Evolutionary conservation across 139 green algal genomes (phyloP), one percentile per base, ranked within the genome.

Genomic region (Zygnema cylindricum): DNA sequence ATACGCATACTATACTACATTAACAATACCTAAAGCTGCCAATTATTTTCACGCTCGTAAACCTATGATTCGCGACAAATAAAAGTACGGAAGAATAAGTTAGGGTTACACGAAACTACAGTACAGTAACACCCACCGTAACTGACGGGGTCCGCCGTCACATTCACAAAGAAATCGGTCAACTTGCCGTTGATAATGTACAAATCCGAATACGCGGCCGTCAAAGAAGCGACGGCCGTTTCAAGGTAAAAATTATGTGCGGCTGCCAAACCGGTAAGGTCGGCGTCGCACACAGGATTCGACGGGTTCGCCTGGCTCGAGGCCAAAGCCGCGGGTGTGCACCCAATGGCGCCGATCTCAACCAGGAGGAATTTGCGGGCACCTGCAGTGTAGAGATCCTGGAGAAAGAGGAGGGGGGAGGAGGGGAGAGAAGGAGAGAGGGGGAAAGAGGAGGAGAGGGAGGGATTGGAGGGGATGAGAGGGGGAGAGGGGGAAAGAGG

Each of bases 321-420:
- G 21, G 71, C 71, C 3, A 79, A 11, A 43, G 38, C 71, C 11
- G 36, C 36, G 11, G 71, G 71, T 25, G 21, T 16, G 71, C 71
- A 79, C 7, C 71, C 71, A 11, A 79, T 41, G 71, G 71, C 71
- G 11, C 11, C 11, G 11, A 79, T 16, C 71, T 79, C 71, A 79
- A 79, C 7, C 71, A 79, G 11, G 11, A 79, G 36, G 38, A 79
- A 54, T 16, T 79, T 3, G 3, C 71, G 71, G 7, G 71, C 71
- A 43, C 71, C 71, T 3, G 7, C 11, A 7, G 3, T 79, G 71
- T 79, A 79, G 36, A 79, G 71, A 41, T 41, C 7, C 71, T 79
- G 71, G 3, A 43, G 11, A 63, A 16, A 25, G 49, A 63, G n/a
- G n/a, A n/a, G n/a, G n/a, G n/a, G n/a, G n/a, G n/a, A n/a, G n/a